Evolutionary conservation across 306 rosid species (phyloP).

Genomic region (Delonix regia): DNA sequence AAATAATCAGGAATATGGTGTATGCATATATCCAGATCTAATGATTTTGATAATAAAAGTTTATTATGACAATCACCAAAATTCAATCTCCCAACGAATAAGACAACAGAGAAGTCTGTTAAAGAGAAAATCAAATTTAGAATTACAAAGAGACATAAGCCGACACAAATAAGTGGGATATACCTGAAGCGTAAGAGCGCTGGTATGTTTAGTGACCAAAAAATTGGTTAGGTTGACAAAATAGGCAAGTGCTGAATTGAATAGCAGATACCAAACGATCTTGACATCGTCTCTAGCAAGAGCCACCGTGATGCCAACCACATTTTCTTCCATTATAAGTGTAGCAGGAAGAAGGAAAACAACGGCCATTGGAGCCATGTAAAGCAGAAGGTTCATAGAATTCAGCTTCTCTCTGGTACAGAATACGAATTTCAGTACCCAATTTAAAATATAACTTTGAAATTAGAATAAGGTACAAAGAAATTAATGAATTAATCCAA

Average conservation of each 20-base stretch:
- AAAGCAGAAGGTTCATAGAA: slow-evolving; percentile 97
- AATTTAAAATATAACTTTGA: slow-evolving; percentile 24
- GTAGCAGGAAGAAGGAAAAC: slow-evolving; percentile 97
- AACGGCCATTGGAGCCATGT: slow-evolving; percentile 99
- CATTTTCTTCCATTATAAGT: slow-evolving; percentile 97
- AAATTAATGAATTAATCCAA: background rate
- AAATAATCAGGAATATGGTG: slow-evolving; percentile 16
- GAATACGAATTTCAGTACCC: slow-evolving; percentile 40
- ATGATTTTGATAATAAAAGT: slow-evolving; percentile 20
- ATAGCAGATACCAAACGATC: slow-evolving; percentile 94
- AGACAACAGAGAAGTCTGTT: slow-evolving; percentile 1
- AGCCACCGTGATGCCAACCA: slow-evolving; percentile 94
- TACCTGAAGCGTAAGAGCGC: slow-evolving; percentile 99
- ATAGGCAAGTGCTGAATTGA: slow-evolving; percentile 89
- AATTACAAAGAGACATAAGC: background rate
- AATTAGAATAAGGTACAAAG: slow-evolving; percentile 8
- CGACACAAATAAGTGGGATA: slow-evolving; percentile 29
- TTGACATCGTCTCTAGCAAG: slow-evolving; percentile 92
- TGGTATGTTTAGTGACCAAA: slow-evolving; percentile 97
- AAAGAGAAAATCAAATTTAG: slow-evolving; percentile 23
- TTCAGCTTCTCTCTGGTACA: slow-evolving; percentile 94
- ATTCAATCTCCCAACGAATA: slow-evolving; percentile 24
- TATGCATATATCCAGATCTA: background rate
- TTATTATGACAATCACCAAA: slow-evolving; percentile 36
- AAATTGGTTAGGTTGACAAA: slow-evolving; percentile 97